Conservation (phyloP, 2,329 filamentous ascomycete species). For the Pezicula rhizophila region DNA sequence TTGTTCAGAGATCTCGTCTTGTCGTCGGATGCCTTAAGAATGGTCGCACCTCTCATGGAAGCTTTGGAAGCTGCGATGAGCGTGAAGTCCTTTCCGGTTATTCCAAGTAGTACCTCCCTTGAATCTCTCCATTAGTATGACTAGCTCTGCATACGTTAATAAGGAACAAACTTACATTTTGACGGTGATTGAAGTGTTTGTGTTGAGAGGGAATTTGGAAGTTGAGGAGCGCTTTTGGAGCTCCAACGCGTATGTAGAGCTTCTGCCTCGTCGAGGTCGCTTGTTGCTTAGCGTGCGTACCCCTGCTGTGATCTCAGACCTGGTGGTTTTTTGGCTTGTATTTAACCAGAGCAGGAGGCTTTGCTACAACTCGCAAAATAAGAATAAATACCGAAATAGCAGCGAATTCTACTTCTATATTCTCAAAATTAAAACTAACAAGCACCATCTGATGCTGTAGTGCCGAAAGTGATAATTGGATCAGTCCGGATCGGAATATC, state of each 20-base stretch:
- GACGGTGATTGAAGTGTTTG: slow-evolving; percentile 17
- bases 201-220: slow-evolving; percentile 15
- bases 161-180: slow-evolving; percentile 17
- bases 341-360: too few species aligned
- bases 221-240: slow-evolving; percentile 17
- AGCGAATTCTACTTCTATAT: too few species aligned
- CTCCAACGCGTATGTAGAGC: slow-evolving; percentile 21
- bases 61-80: slow-evolving; percentile 97
- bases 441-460: not conserved
- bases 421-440: too few species aligned
- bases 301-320: too few species aligned
- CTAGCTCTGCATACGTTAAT: not conserved
- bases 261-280: slow-evolving; percentile 19
- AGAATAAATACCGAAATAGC: too few species aligned
- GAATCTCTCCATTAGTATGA: slow-evolving; percentile 10
- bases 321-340: not conserved
- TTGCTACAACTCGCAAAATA: too few species aligned
- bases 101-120: slow-evolving; percentile 96
- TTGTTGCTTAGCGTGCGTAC: not conserved
- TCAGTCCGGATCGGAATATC: not conserved
- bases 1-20: slow-evolving; percentile 92
- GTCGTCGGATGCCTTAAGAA: slow-evolving; percentile 92
- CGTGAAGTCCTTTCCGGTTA: slow-evolving; percentile 99
- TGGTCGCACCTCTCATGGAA: slow-evolving; percentile 92
- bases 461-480: not conserved